phyloP scores from a whole-genome alignment of 1,139 yeast genomes.

The Pichia sp. region DNA sequence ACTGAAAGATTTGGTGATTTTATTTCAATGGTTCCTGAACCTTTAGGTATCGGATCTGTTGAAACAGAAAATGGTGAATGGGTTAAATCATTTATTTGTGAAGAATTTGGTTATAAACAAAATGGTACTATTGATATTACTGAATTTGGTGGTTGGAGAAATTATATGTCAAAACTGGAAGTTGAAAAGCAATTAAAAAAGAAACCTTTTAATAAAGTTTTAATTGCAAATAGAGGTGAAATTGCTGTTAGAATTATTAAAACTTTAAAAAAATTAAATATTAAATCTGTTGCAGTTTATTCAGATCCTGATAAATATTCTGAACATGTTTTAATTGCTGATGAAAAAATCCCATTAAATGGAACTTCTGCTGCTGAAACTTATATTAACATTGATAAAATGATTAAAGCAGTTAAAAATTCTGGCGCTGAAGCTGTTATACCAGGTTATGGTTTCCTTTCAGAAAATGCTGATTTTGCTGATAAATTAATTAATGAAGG shows the following conservation, averaged over 20 bases:
- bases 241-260: constrained; percentile 90
- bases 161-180: constrained; percentile 42
- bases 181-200: constrained; percentile 24
- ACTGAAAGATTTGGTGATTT: constrained; percentile 70
- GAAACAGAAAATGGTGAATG: constrained; percentile 73
- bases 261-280: constrained; percentile 73
- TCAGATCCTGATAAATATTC: constrained; percentile 88
- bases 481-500: constrained; percentile 80
- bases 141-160: constrained; percentile 80
- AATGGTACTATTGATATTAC: constrained; percentile 77
- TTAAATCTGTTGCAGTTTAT: constrained; percentile 78
- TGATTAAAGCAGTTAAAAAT: constrained; percentile 74
- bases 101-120: constrained; percentile 70
- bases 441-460: constrained; percentile 95
- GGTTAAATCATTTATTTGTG: constrained; percentile 92
- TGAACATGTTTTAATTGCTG: constrained; percentile 78
- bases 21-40: constrained; percentile 84
- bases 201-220: constrained; percentile 73
- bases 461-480: constrained; percentile 94
- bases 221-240: constrained; percentile 97
- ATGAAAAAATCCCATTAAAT: constrained; percentile 67
- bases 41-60: constrained; percentile 89
- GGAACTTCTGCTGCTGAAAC: constrained; percentile 89
- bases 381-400: constrained; percentile 77
- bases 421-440: constrained; percentile 87